Evolutionary conservation across 164 flowering plant species (phyloP).

Genomic region (Liquidambar formosana): DNA sequence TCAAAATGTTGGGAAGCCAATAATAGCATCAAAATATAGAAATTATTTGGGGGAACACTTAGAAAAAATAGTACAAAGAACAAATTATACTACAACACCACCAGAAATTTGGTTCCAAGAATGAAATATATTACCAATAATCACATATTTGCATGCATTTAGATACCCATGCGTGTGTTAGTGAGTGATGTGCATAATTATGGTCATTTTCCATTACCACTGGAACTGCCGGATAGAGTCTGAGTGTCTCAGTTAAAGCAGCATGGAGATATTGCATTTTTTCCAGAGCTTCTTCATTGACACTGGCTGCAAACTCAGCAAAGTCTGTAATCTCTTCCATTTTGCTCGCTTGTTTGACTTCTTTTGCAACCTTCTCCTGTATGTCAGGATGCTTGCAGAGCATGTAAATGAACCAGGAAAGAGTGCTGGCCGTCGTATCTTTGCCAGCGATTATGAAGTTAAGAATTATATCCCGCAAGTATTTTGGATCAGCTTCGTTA

Average conservation of each 20-base stretch:
- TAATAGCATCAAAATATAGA: background rate
- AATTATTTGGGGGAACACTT: no score
- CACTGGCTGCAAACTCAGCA: constrained; percentile 36
- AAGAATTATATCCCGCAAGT: constrained; percentile 65
- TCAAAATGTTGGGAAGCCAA: background rate
- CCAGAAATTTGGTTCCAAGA: no score
- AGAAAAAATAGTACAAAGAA: no score
- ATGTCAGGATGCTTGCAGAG: constrained; percentile 64
- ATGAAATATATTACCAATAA: no score
- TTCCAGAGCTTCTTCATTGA: constrained; percentile 59
- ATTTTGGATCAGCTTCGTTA: constrained; percentile 42
- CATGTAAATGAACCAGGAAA: constrained; percentile 78
- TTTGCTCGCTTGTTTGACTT: constrained; percentile 34
- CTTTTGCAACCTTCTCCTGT: constrained; percentile 60
- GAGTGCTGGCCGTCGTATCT: constrained; percentile 74
- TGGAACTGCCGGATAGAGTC: constrained; percentile 88
- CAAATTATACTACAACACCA: no score
- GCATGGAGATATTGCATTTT: constrained; percentile 91
- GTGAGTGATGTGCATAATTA: no score
- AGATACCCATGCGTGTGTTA: no score
- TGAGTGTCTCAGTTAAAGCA: constrained; percentile 76
- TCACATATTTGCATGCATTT: no score
- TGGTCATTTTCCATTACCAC: constrained; percentile 44
- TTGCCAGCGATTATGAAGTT: constrained; percentile 78
- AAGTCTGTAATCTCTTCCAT: constrained; percentile 6